phyloP scores from a whole-genome alignment of 495 filamentous ascomycete species.

The Hamigera avellanea region DNA sequence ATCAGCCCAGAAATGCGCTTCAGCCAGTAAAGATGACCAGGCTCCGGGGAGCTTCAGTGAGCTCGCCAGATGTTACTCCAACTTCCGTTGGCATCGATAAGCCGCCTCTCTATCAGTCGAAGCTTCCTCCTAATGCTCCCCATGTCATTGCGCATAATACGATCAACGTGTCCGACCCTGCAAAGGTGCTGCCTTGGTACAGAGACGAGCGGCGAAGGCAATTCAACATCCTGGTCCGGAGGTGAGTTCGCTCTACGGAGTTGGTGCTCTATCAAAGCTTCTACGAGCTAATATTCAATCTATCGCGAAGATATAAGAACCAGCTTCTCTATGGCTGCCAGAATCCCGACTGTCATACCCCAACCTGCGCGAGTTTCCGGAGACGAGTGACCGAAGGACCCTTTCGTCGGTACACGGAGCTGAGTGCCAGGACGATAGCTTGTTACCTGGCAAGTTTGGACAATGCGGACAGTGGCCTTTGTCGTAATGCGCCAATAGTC shows the following conservation, averaged over 20 bases:
- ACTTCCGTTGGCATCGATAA: constrained; percentile 16
- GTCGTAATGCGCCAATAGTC: constrained; percentile 39
- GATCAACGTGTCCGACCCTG: constrained; percentile 33
- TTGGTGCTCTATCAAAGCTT: background rate
- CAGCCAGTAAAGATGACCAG: constrained; percentile 27
- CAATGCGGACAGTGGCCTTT: constrained; percentile 63
- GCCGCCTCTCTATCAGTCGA: constrained; percentile 23
- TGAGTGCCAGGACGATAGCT: constrained; percentile 67
- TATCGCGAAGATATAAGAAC: constrained; percentile 62
- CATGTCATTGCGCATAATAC: constrained; percentile 37
- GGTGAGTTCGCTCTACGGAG: constrained; percentile 18
- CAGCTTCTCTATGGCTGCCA: constrained; percentile 80
- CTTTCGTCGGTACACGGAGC: constrained; percentile 56
- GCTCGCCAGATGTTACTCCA: constrained; percentile 20
- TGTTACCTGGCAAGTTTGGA: constrained; percentile 69
- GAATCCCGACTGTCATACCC: constrained; percentile 53
- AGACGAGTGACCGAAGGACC: constrained; percentile 54
- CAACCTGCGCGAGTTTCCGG: constrained; percentile 72
- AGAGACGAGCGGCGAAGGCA: constrained; percentile 37
- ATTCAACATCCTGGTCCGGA: constrained; percentile 42
- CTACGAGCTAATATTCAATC: background rate
- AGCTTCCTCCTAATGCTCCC: constrained; percentile 38
- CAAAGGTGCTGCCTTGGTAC: constrained; percentile 34
- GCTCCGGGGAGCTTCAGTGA: constrained; percentile 35
- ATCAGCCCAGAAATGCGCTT: constrained; percentile 20